Evolutionary conservation across 768 basidiomycete species (phyloP).

Genomic region (Panaeolus cyanescens): DNA sequence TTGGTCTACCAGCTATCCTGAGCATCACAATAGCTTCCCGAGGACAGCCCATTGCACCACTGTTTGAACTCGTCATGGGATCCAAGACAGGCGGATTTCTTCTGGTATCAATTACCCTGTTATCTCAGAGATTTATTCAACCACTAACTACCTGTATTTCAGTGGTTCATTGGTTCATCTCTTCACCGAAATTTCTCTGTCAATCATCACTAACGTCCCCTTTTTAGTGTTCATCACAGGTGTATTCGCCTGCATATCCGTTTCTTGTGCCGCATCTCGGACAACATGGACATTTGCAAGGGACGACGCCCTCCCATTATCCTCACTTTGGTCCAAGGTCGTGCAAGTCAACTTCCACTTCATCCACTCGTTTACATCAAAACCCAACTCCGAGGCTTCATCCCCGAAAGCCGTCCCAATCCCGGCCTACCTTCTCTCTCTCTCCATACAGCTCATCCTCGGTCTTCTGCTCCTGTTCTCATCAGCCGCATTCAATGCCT

Average conservation of each 20-base stretch:
- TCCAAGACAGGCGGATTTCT: conserved; percentile 63
- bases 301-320: conserved; percentile 64
- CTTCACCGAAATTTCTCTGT: background rate
- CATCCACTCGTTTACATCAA: background rate
- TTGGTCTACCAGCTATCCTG: background rate
- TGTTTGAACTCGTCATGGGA: conserved; percentile 65
- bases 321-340: conserved; percentile 48
- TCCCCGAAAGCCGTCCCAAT: conserved; percentile 44
- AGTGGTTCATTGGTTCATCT: conserved; percentile 14
- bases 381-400: background rate
- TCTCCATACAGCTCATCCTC: conserved; percentile 56
- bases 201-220: background rate
- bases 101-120: conserved; percentile 40
- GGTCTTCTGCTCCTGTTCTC: conserved; percentile 66
- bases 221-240: conserved; percentile 49
- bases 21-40: conserved; percentile 42
- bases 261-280: conserved; percentile 68
- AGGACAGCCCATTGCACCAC: conserved; percentile 63
- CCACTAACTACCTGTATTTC: background rate
- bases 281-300: conserved; percentile 74
- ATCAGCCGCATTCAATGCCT: conserved; percentile 66
- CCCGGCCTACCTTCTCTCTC: conserved; percentile 62
- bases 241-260: conserved; percentile 66
- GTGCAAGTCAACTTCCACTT: conserved; percentile 25
- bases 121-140: conserved; percentile 20